phyloP scores from a whole-genome alignment of 192 early-diverging fungal genomes.

The Chytriomyces sp. region DNA sequence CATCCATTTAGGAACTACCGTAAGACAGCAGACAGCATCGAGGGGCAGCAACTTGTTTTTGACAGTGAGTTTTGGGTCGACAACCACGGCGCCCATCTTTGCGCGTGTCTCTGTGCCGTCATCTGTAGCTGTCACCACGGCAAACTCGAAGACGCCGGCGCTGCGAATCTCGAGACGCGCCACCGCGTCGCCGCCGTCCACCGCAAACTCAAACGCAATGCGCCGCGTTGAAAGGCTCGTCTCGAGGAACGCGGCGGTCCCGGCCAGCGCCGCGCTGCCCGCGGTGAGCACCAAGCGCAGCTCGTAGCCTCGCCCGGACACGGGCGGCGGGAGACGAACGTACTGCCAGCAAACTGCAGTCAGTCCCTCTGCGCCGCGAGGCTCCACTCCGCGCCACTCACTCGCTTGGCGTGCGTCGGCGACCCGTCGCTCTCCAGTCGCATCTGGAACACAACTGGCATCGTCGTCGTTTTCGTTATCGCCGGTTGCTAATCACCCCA shows the following conservation, averaged over 20 bases:
- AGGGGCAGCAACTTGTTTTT: conserved; percentile 67
- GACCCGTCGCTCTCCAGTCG: conserved; percentile 63
- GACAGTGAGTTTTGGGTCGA: conserved; percentile 82
- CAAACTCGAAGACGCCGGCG: conserved; percentile 90
- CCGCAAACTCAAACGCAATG: conserved; percentile 30
- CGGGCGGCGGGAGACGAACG: conserved; percentile 73
- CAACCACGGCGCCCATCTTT: conserved; percentile 71
- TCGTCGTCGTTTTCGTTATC: not conserved
- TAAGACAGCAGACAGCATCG: conserved; percentile 87
- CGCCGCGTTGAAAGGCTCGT: conserved; percentile 43
- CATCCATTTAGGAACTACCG: conserved; percentile 97
- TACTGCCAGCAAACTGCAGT: conserved; percentile 52
- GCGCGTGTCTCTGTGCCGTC: conserved; percentile 41
- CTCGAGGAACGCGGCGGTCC: conserved; percentile 68
- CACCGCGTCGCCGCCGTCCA: conserved; percentile 42
- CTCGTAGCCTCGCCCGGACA: conserved; percentile 54
- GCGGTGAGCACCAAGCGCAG: conserved; percentile 80
- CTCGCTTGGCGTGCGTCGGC: conserved; percentile 53
- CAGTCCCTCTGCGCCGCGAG: not conserved
- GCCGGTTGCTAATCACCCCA: no score
- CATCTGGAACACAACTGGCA: conserved; percentile 52
- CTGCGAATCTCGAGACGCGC: conserved; percentile 61
- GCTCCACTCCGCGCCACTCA: conserved; percentile 26
- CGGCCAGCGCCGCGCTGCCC: conserved; percentile 73
- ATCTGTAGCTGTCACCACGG: conserved; percentile 49